Base-by-base conservation (phyloP, 768 basidiomycete species). In the Harrya chromipes region DNA sequence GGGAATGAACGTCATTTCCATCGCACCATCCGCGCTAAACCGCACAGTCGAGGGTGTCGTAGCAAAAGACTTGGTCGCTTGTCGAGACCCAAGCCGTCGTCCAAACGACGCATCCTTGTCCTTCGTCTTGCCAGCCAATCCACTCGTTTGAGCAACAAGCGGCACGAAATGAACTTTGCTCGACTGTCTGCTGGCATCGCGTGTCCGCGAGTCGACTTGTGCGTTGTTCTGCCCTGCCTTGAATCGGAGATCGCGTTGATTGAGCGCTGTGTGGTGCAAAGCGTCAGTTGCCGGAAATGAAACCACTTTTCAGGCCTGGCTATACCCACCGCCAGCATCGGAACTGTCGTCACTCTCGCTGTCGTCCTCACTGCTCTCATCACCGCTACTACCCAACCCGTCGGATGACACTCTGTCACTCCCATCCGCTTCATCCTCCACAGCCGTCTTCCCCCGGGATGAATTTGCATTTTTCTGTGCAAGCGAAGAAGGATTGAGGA, bases 401-500 rank as follows among this genome's bases (percentile, higher is more conserved):
- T 82, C 79, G 3, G 80, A 83, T 9, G 85, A 85, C 14, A 65
- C 47, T 62, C 77, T 82, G 51, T 91, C 88, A 57, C 85, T 90
- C 63, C 92, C 90, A 16, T 94, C 94, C 26, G 90, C 90, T 56
- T 94, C 91, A 31, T 90, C 83, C 61, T 94, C 89, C 21, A 91
- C 89, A 1, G 86, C 90, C 1, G 90, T 94, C 76, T 80, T 90
- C 43, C 69, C 68, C 55, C 74, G 70, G 29, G 57, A 61, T 50
- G 52, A 65, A 46, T 58, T 60, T 43, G 40, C 64, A 62, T 73
- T 70, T 64, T 74, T 80, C 63, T 79, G 78, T 26, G 80, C 76
- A n/a, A 72, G 82, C 10, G 85, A 70, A 17, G 93, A 94, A 13
- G 95, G 95, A 67, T 98, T 94, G 64, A 97, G 81, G 56, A 98